These are phyloP conservation scores for Metarhizium anisopliae DNA, from an alignment of 2,329 filamentous ascomycete genomes.

Conservation along the genomic window DNA sequence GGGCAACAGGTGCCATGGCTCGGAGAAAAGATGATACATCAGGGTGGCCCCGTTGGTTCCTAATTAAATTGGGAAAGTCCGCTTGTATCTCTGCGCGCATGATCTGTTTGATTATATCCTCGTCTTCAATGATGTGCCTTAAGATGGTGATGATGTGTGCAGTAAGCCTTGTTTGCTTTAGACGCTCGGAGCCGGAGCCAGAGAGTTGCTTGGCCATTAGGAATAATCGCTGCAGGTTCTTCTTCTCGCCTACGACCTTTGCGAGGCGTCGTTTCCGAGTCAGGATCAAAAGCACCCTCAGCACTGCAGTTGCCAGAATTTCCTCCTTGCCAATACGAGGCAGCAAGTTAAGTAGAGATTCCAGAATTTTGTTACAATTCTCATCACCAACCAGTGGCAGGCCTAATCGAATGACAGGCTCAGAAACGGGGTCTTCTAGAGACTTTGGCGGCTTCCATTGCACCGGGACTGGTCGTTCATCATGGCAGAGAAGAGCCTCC, in stretches of 20 bases:
- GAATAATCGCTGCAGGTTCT: conserved; percentile 82
- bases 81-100: conserved; percentile 82
- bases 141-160: conserved; percentile 73
- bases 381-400: conserved; percentile 48
- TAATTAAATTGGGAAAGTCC: conserved; percentile 54
- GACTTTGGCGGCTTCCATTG: conserved; percentile 55
- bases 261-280: conserved; percentile 73
- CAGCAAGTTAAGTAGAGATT: conserved; percentile 71
- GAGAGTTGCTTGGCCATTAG: conserved; percentile 92
- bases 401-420: conserved; percentile 51
- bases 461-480: conserved; percentile 69
- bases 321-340: conserved; percentile 84
- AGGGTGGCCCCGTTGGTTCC: conserved; percentile 41
- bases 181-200: conserved; percentile 64
- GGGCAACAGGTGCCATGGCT: conserved; percentile 66
- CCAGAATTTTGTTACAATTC: conserved; percentile 63
- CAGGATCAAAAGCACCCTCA: conserved; percentile 77
- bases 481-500: conserved; percentile 82
- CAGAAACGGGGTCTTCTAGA: conserved; percentile 38
- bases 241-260: conserved; percentile 70
- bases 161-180: conserved; percentile 47
- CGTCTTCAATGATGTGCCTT: conserved; percentile 89
- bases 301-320: conserved; percentile 70
- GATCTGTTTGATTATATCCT: conserved; percentile 79
- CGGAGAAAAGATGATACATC: conserved; percentile 70